Base-by-base conservation (phyloP, 83 land plant genomes). In the Picea mariana region DNA sequence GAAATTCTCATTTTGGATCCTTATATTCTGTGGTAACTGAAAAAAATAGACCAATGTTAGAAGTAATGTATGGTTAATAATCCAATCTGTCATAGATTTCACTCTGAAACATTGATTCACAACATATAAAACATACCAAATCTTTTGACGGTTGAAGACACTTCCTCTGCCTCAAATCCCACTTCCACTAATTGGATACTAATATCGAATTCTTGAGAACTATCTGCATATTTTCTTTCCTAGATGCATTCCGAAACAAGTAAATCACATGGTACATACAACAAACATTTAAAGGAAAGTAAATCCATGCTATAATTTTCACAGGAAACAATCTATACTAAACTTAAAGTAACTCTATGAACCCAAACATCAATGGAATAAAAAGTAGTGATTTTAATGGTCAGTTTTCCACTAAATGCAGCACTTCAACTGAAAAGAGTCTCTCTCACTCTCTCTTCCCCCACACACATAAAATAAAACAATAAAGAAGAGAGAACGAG, bases 161-260 rank as follows among this genome's bases (percentile, higher is more conserved):
- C 77, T 73, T 73, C 77, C 23, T 44, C 55, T 7, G 8, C 15
- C 4, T 47, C 11, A 44, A 42, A 73, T 23, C 77, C 77, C 77
- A 73, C 44, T n/a, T 73, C 77, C 77, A 73, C 11, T 73, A 73
- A 73, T 26, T 52, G n/a, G 49, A 4, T 26, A n/a, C 52, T 42
- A 49, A 72, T 9, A 42, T 72, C 18, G 5, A 21, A 3, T 73
- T 73, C 77, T 26, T 73, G 77, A 40, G 77, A 73, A 42, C 9
- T 11, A 0, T 52, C 15, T 52, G 58, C 58, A 3, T 52, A 13
- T 52, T 52, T 11, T 15, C 13, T 12, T 52, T 13, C 58, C 58
- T 52, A 52, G 1, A 52, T 52, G 58, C 58, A 52, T 52, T 11
- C 44, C n/a, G 4, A 21, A 73, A 20, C 21, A 73, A 44, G 21